phyloP scores from a whole-genome alignment of 2,329 filamentous ascomycete species.

The Dothistroma pini region DNA sequence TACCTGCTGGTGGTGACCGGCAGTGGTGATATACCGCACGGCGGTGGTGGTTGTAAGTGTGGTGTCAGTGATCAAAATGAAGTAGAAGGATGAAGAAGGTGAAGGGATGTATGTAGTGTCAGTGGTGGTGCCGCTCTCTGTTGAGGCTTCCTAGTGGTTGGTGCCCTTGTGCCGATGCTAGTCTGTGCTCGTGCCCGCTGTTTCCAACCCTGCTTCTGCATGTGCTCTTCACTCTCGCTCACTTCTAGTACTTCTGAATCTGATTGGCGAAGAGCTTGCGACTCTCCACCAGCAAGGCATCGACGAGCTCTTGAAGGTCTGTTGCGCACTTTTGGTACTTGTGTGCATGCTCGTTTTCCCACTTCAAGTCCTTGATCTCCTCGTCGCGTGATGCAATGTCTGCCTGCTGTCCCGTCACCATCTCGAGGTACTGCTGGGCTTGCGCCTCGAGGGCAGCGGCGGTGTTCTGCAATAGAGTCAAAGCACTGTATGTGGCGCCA shows the following conservation, averaged over 20 bases:
- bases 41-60: background rate
- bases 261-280: background rate
- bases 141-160: background rate
- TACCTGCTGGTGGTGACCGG: background rate
- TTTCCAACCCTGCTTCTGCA: background rate
- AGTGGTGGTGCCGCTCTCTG: background rate
- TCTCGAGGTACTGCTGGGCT: slow-evolving; percentile 11
- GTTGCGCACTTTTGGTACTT: slow-evolving; percentile 3
- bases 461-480: background rate
- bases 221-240: background rate
- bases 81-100: background rate
- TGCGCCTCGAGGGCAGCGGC: slow-evolving; percentile 17
- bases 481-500: background rate
- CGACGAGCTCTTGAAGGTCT: background rate
- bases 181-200: background rate
- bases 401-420: slow-evolving; percentile 17
- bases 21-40: background rate
- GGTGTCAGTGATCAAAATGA: background rate
- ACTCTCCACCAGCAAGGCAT: background rate
- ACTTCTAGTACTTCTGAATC: background rate
- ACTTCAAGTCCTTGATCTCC: background rate
- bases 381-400: slow-evolving; percentile 11
- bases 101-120: background rate
- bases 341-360: background rate
- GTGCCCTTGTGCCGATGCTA: background rate